Evolutionary conservation across 306 rosid species (phyloP).

Genomic region (Cyclanthera cordifolia): DNA sequence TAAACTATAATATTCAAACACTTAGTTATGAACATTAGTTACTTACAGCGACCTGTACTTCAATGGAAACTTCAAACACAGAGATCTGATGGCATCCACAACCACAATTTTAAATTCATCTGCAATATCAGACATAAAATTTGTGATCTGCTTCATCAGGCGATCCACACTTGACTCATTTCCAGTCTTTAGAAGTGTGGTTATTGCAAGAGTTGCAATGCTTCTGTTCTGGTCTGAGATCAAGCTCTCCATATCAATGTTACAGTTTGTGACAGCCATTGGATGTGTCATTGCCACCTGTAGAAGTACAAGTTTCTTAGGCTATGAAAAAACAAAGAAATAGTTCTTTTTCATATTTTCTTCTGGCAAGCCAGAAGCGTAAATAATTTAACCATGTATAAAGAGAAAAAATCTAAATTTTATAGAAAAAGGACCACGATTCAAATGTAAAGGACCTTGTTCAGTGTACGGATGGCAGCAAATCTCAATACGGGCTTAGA

Average conservation of each 20-base stretch:
- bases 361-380: neutral
- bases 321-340: neutral
- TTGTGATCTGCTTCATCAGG: conserved; percentile 94
- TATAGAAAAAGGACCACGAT: neutral
- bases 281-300: conserved; percentile 99
- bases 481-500: conserved; percentile 96
- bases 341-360: neutral
- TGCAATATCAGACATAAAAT: conserved; percentile 97
- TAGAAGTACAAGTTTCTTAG: conserved; percentile 16
- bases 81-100: conserved; percentile 90
- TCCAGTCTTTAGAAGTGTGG: conserved; percentile 97
- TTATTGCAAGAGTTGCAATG: conserved; percentile 96
- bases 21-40: conserved; percentile 1
- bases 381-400: neutral
- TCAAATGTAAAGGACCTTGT: conserved; percentile 45
- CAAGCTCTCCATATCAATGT: conserved; percentile 96
- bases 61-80: conserved; percentile 95
- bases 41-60: conserved; percentile 93
- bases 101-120: conserved; percentile 97
- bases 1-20: conserved; percentile 1
- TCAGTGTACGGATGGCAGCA: conserved; percentile 97
- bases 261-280: conserved; percentile 96
- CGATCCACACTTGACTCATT: conserved; percentile 97
- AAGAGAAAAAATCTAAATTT: neutral
- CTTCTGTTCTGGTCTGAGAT: conserved; percentile 95